A percentile compares a stretch with the other conserved stretches of the same genome.
phyloP scores from a whole-genome alignment of 768 basidiomycete species.

The Amylocystis lapponica region DNA sequence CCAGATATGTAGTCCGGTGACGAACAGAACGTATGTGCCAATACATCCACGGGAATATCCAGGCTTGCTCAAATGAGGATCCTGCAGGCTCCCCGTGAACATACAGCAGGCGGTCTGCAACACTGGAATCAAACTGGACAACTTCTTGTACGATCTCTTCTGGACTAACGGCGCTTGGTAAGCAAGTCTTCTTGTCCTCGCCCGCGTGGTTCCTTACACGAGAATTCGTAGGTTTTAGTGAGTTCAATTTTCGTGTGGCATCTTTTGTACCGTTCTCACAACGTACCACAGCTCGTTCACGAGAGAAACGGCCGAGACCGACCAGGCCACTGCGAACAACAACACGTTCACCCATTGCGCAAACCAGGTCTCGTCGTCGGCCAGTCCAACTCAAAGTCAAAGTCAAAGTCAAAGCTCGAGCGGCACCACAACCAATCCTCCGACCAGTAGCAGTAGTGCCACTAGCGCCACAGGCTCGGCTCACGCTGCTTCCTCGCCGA shows the following conservation, averaged over 20 bases:
- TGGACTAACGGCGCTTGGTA: constrained; percentile 7
- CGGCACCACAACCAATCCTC: too few species aligned
- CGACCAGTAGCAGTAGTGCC: too few species aligned
- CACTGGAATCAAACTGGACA: constrained; percentile 8
- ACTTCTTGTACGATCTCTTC: constrained; percentile 7
- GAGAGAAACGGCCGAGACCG: constrained; percentile 7
- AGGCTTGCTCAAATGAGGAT: too few species aligned
- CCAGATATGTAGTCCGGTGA: too few species aligned
- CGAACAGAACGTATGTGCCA: too few species aligned
- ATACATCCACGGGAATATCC: too few species aligned
- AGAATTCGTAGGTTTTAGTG: constrained; percentile 8
- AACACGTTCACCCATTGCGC: constrained; percentile 16
- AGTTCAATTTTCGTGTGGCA: neutral
- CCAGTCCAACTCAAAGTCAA: too few species aligned
- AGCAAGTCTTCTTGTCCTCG: neutral
- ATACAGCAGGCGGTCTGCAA: constrained; percentile 13
- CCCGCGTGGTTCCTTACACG: neutral
- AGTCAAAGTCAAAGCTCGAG: too few species aligned
- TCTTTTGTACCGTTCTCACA: neutral
- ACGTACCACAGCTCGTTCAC: constrained; percentile 2
- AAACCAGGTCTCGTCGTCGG: neutral
- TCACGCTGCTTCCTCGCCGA: too few species aligned
- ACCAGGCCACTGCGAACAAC: constrained; percentile 13
- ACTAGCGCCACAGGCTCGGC: too few species aligned
- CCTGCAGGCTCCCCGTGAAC: constrained; percentile 9